Evolutionary conservation across 352 stramenopile genomes (phyloP).

Genomic region (Phytophthora citrophthora): DNA sequence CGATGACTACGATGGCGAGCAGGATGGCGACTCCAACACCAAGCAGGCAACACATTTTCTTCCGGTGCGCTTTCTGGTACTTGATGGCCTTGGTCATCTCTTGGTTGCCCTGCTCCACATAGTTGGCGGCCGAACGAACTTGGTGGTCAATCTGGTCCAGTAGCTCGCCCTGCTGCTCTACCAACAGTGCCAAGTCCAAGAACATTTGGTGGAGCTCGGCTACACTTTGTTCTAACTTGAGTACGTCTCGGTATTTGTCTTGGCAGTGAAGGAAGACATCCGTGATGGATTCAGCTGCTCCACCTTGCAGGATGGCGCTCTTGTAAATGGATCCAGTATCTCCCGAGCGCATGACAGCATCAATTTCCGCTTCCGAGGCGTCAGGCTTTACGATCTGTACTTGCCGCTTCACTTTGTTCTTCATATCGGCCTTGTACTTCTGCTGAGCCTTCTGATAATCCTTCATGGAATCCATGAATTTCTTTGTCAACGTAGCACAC

Average conservation of each 20-base stretch:
- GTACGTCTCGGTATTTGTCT: constrained; percentile 98
- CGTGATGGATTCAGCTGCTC: constrained; percentile 79
- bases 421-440: constrained; percentile 98
- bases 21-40: constrained; percentile 62
- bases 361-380: constrained; percentile 97
- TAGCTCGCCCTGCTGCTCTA: constrained; percentile 98
- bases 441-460: constrained; percentile 97
- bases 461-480: constrained; percentile 99
- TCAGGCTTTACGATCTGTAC: constrained; percentile 98
- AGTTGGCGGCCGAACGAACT: constrained; percentile 92
- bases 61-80: constrained; percentile 95
- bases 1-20: constrained; percentile 79
- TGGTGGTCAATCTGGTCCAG: constrained; percentile 99
- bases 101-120: constrained; percentile 97
- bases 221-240: constrained; percentile 96
- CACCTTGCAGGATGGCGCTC: constrained; percentile 79
- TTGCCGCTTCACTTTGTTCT: constrained; percentile 98
- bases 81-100: constrained; percentile 96
- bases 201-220: constrained; percentile 99
- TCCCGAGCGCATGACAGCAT: constrained; percentile 93
- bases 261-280: constrained; percentile 95
- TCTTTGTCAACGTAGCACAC: constrained; percentile 96
- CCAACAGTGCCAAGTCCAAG: constrained; percentile 97
- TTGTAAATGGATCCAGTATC: constrained; percentile 89
- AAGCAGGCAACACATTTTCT: constrained; percentile 93